These are phyloP conservation scores for Glarea lozoyensis DNA, from an alignment of 495 filamentous ascomycete genomes.

Conservation along the genomic window DNA sequence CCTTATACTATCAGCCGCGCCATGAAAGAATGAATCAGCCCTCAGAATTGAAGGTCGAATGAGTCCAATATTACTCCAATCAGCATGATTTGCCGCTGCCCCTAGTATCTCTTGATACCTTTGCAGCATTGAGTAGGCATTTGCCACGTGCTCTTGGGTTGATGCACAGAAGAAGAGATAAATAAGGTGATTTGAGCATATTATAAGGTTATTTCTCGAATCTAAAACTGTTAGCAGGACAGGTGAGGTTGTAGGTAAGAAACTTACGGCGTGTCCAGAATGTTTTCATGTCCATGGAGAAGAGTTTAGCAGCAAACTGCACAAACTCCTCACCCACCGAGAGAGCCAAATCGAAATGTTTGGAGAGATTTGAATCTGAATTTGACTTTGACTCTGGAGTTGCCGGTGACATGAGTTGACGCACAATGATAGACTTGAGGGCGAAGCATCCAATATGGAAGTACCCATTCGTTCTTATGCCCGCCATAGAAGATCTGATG, in stretches of 20 bases:
- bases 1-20: constrained; percentile 7
- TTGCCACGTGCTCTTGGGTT: constrained; percentile 12
- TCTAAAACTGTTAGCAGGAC: constrained; percentile 5
- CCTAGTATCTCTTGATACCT: constrained; percentile 13
- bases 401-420: constrained; percentile 16
- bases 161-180: constrained; percentile 21
- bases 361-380: constrained; percentile 7
- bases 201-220: constrained; percentile 15
- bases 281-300: constrained; percentile 4
- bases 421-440: constrained; percentile 11
- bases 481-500: background rate
- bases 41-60: constrained; percentile 7
- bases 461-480: constrained; percentile 4
- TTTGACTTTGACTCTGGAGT: constrained; percentile 13
- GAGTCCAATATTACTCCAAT: constrained; percentile 12
- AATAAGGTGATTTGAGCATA: constrained; percentile 18
- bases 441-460: constrained; percentile 15
- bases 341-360: constrained; percentile 9
- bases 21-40: constrained; percentile 9
- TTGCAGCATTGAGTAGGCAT: constrained; percentile 15
- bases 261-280: constrained; percentile 17
- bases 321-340: constrained; percentile 10
- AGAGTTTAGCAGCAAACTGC: constrained; percentile 5
- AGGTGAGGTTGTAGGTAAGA: background rate
- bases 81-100: background rate